Base-by-base conservation (phyloP, 2,329 filamentous ascomycete species). In the Dendryphion nanum region DNA sequence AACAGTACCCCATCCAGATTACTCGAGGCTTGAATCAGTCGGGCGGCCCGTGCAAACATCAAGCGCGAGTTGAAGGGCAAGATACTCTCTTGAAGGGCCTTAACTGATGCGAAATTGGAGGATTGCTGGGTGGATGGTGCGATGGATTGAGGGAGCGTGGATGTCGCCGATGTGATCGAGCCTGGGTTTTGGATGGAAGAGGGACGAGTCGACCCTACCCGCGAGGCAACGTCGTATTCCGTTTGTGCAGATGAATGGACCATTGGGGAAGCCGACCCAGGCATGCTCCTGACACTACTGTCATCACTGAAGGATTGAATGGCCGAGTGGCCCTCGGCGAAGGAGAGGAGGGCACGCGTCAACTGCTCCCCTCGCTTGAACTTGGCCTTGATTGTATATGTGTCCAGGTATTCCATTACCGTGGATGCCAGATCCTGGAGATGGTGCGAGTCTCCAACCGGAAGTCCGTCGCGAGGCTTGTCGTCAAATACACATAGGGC, bases 21-120 rank as follows among this genome's bases (percentile, higher is more conserved):
- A 26, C 60, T 63, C 2, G 61, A 62, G 6, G 49, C 45, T 37
- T 55, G 48, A 39, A 65, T 58, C 4, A 64, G 45, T 30, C 46
- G 58, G 10, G 62, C 61, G 28, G 62, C 62, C 18, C 61, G 50
- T 1, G 52, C 47, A 36, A 64, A 64, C 59, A 64, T 62, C 0
- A 47, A 43, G 24, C 48, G 57, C 10, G 60, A 51, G 33, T 61
- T 53, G 1, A 23, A 26, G 1, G 61, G 60, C 12, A 64, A 21
- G 1, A 63, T 62, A 1, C 40, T 51, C 10, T 62, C 50, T 18
- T 63, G 61, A 0, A 63, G 45, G 2, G n/a, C n/a, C n/a, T n/a
- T n/a, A n/a, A n/a, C n/a, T n/a, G n/a, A n/a, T n/a, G n/a, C n/a
- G n/a, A n/a, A n/a, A n/a, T n/a, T n/a, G n/a, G n/a, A n/a, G n/a